Evolutionary conservation across 306 rosid genomes (phyloP), one percentile per base, ranked within the genome.

Genomic region (Citrullus colocynthis): DNA sequence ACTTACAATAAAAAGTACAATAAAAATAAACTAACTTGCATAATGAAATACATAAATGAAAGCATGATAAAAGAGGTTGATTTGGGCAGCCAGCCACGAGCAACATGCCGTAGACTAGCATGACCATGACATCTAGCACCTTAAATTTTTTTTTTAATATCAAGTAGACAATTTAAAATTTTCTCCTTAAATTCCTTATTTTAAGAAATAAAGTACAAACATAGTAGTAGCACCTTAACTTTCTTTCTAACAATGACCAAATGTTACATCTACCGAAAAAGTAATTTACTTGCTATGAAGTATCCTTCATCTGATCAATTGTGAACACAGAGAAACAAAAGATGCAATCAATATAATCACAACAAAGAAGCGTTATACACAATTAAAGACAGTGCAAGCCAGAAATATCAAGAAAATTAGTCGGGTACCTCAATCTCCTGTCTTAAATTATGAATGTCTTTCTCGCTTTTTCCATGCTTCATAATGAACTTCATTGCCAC

Each of bases 401-500:
- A 69, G 56, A n/a, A 71, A 76, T 42, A 14, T 15, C 48, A 77
- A 21, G 48, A 32, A 78, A 76, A 54, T 37, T 17, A 63, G 36
- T 30, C 77, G 49, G 36, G 74, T 77, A 92, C 99, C 97, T 95
- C 97, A 36, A 95, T 95, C 85, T 95, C 99, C 75, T 95, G 99
- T 74, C 99, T 87, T 72, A 95, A 77, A 83, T 90, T 95, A 21
- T 86, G 97, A 76, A 95, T 90, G 48, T 95, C 99, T 78, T 95
- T 95, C 39, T 95, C 99, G 13, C 96, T 95, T 77, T 90, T 92
- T 16, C 99, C 97, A n/a, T 95, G 97, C 82, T 95, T 95, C 97
- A 89, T 90, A 17, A 95, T 95, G 77, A 95, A 95, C 69, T 95
- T 95, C 99, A 95, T 95, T 2, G 99, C 99, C 67, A 95, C 99